Evolutionary conservation across 768 basidiomycete genomes (phyloP), one percentile per base, ranked within the genome.

Genomic region (Agaricus blazei): DNA sequence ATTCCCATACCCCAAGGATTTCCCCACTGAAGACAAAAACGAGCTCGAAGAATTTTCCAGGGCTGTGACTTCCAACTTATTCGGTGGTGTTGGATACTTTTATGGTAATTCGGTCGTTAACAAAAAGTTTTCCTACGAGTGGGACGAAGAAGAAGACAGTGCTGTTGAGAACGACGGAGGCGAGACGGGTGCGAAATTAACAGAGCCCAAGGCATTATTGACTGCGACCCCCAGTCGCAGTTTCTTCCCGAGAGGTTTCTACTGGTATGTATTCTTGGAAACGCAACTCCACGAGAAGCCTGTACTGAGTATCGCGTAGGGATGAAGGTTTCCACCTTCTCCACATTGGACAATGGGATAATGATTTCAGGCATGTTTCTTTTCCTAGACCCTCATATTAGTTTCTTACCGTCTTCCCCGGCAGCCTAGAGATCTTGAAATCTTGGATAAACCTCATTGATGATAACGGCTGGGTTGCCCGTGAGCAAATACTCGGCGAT

Each of bases 221-320:
- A 96, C 95, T 7, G 94, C 92, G 1, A 98, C 96, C 0, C 95
- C 95, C 3, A 96, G 93, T 65, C 80, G 96, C 36, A 93, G 93
- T 61, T 98, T 98, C 76, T 98, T 98, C 76, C 95, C 95, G 0
- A 78, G 95, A 67, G 95, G 95, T 15, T 98, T 98, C 71, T 98
- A 98, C 69, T 98, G 95, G 90, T 90, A 68, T 50, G 67, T 47
- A 9, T 11, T 15, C 11, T 36, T 53, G 24, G 19, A 46, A 51
- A 58, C 34, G 8, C 3, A 34, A 11, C 34, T 34, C 34, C 34
- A 34, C 3, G 1, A 6, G 34, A 34, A 34, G 34, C 34, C 34
- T 34, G 68, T 12, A 67, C 48, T 43, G 46, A 19, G 52, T 38
- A 47, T 9, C 23, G 19, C 9, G 24, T 63, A 93, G 90, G 95